phyloP scores from a whole-genome alignment of 2,329 filamentous ascomycete species.

The Periconia sp. region DNA sequence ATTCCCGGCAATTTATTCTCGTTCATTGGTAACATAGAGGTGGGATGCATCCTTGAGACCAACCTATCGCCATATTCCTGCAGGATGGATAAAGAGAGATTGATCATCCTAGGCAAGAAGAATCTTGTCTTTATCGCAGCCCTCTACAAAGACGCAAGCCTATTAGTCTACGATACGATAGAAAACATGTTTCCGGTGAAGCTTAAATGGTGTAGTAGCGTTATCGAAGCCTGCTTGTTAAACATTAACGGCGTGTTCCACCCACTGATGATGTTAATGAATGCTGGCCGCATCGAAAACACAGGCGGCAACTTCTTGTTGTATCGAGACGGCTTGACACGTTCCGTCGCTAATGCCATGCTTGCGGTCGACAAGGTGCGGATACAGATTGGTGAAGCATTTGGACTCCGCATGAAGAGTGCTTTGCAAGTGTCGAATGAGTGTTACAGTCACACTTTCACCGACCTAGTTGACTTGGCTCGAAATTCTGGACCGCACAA shows the following conservation, averaged over 20 bases:
- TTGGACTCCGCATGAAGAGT: slow-evolving; percentile 24
- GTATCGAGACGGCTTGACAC: slow-evolving; percentile 14
- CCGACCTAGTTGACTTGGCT: slow-evolving; percentile 26
- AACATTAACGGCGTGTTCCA: slow-evolving; percentile 37
- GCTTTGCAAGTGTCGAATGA: slow-evolving; percentile 27
- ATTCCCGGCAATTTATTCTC: slow-evolving; percentile 30
- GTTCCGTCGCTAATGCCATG: slow-evolving; percentile 20
- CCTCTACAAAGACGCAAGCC: not conserved
- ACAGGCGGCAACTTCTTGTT: slow-evolving; percentile 28
- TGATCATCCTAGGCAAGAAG: slow-evolving; percentile 1
- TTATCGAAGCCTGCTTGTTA: slow-evolving; percentile 29
- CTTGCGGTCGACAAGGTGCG: slow-evolving; percentile 25
- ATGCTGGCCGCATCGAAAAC: slow-evolving; percentile 33
- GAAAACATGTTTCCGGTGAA: slow-evolving; percentile 30
- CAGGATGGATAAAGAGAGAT: not conserved
- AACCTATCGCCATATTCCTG: slow-evolving; percentile 4
- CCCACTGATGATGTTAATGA: slow-evolving; percentile 33
- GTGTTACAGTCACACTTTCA: slow-evolving; percentile 29
- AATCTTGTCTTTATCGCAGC: not conserved
- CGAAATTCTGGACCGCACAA: slow-evolving; percentile 27
- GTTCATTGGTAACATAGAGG: slow-evolving; percentile 12
- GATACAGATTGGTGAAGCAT: slow-evolving; percentile 21
- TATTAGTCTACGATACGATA: slow-evolving; percentile 2
- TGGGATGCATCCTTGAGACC: slow-evolving; percentile 2
- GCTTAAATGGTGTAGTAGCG: slow-evolving; percentile 29